Evolutionary conservation across 2,329 filamentous ascomycete genomes (phyloP).

Genomic region (Colletotrichum lentis): DNA sequence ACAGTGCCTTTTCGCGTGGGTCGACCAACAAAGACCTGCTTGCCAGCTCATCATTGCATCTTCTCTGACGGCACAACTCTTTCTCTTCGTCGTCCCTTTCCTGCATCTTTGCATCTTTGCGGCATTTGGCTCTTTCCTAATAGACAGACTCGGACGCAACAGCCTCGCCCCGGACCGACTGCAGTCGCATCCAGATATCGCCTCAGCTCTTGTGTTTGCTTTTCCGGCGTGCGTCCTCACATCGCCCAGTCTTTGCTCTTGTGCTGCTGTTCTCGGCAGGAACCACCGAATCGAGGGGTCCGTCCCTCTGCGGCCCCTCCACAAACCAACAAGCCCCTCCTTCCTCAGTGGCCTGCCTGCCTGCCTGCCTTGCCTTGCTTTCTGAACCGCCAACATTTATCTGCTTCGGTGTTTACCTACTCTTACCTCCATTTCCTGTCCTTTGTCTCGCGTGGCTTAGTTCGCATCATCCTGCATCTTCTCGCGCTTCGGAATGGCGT

Average conservation of each 20-base stretch:
- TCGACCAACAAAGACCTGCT: not conserved
- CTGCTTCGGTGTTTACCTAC: conserved; percentile 1
- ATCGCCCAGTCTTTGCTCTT: conserved; percentile 3
- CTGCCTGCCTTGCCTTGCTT: conserved; percentile 7
- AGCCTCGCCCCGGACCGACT: not conserved
- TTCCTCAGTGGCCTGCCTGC: conserved; percentile 7
- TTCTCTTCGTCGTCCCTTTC: not conserved
- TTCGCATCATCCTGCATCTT: not conserved
- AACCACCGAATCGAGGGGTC: conserved; percentile 37
- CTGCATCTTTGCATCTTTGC: not conserved
- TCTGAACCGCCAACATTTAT: conserved; percentile 19
- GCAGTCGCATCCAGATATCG: not conserved
- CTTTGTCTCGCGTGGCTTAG: conserved; percentile 2
- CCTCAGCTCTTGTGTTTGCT: not conserved
- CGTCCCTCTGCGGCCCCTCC: conserved; percentile 33
- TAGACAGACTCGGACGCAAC: not conserved
- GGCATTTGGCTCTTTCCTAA: not conserved
- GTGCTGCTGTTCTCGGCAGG: conserved; percentile 28
- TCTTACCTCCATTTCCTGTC: not conserved
- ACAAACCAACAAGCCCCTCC: conserved; percentile 29
- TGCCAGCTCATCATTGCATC: not conserved
- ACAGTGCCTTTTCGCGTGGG: not conserved
- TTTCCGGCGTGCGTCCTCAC: not conserved
- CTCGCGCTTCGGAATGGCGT: conserved; percentile 47
- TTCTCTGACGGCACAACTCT: not conserved